Evolutionary conservation across 305 asterid species (phyloP).

Genomic region (Fraxinus dipetala): DNA sequence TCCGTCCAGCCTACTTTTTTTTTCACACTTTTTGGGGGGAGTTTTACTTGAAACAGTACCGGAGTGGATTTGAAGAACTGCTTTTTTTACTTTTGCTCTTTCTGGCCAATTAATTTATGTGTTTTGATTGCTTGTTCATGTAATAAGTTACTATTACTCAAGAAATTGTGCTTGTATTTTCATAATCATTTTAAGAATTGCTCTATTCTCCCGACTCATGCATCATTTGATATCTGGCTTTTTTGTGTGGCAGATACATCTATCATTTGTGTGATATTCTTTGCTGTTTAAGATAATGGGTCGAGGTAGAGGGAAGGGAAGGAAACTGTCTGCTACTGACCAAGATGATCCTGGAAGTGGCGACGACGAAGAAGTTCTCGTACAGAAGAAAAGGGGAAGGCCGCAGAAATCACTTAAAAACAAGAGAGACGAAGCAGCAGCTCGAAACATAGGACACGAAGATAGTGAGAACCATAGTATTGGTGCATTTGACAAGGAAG

Average conservation of each 20-base stretch:
- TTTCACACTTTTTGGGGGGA: too few species aligned
- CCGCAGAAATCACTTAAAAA: slow-evolving; percentile 42
- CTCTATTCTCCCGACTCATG: not conserved
- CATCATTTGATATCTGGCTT: not conserved
- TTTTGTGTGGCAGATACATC: slow-evolving; percentile 24
- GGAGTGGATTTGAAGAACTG: too few species aligned
- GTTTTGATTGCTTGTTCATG: too few species aligned
- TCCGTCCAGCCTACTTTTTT: too few species aligned
- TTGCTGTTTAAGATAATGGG: slow-evolving; percentile 33
- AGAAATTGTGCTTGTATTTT: too few species aligned
- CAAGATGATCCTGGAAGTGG: slow-evolving; percentile 40
- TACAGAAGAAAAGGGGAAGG: slow-evolving; percentile 47
- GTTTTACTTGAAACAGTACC: too few species aligned
- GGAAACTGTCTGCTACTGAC: slow-evolving; percentile 30
- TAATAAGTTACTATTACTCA: too few species aligned
- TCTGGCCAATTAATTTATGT: too few species aligned
- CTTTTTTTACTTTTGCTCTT: too few species aligned
- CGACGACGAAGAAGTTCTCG: slow-evolving; percentile 38
- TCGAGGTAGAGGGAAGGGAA: slow-evolving; percentile 46
- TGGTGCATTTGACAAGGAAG: slow-evolving; percentile 26
- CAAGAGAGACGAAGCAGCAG: slow-evolving; percentile 34
- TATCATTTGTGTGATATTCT: slow-evolving; percentile 13
- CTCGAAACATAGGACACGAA: slow-evolving; percentile 17
- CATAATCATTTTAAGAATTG: too few species aligned
- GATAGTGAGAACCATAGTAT: slow-evolving; percentile 16